phyloP scores from a whole-genome alignment of 2,329 filamentous ascomycete species.

The Stromatinia cepivora region DNA sequence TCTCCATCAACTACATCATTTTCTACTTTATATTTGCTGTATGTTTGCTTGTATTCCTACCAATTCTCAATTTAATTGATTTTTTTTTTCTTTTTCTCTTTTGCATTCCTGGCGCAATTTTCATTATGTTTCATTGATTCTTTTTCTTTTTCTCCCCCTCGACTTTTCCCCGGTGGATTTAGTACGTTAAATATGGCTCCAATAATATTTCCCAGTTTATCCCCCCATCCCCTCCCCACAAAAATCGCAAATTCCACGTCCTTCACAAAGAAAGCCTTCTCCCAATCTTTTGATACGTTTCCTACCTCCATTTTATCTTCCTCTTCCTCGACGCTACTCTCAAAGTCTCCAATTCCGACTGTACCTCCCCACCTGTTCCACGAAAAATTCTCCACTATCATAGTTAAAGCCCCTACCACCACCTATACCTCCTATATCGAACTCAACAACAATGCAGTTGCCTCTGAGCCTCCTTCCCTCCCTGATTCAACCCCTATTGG shows the following conservation, averaged over 20 bases:
- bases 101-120: neutral
- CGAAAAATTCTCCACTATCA: conserved; percentile 4
- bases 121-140: neutral
- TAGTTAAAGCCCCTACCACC: conserved; percentile 8
- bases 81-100: neutral
- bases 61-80: conserved; percentile 2
- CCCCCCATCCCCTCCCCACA: neutral
- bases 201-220: neutral
- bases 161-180: neutral
- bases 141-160: neutral
- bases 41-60: neutral
- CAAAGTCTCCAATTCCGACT: neutral
- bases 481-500: neutral
- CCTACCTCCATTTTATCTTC: neutral
- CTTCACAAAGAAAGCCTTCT: neutral
- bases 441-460: conserved; percentile 7
- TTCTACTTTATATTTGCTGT: neutral
- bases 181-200: conserved; percentile 9
- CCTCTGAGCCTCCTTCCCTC: neutral
- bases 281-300: neutral
- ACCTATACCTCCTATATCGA: conserved; percentile 7
- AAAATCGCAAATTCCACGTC: neutral
- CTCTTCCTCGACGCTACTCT: neutral
- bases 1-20: neutral
- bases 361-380: neutral